phyloP scores from a whole-genome alignment of 805 yeast genomes.

The Barnettozyma salicaria region DNA sequence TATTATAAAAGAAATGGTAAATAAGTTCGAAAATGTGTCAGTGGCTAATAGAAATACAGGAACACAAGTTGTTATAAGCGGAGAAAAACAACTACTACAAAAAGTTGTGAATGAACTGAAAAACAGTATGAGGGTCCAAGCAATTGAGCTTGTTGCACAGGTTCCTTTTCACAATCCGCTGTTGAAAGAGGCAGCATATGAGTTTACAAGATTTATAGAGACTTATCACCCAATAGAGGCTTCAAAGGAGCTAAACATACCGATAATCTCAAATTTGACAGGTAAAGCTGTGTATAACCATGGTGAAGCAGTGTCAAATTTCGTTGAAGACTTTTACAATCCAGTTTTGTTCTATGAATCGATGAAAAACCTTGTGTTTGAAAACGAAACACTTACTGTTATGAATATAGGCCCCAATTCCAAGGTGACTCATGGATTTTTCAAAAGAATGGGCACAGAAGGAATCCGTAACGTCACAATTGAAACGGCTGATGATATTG shows the following conservation, averaged over 20 bases:
- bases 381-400: constrained; percentile 8
- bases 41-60: constrained; percentile 39
- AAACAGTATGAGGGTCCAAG: constrained; percentile 23
- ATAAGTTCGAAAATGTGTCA: constrained; percentile 17
- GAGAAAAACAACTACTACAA: constrained; percentile 22
- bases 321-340: constrained; percentile 35
- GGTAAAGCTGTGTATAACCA: constrained; percentile 26
- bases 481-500: no score
- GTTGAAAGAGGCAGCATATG: constrained; percentile 29
- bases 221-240: constrained; percentile 9
- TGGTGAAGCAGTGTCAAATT: constrained; percentile 27
- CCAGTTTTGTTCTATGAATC: constrained; percentile 41
- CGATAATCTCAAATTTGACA: constrained; percentile 35
- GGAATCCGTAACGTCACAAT: no score
- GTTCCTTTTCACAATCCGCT: constrained; percentile 42
- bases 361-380: constrained; percentile 21
- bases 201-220: constrained; percentile 19
- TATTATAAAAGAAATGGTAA: constrained; percentile 1
- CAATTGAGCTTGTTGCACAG: constrained; percentile 31
- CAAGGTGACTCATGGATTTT: constrained; percentile 16
- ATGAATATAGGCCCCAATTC: constrained; percentile 25
- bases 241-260: constrained; percentile 20
- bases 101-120: constrained; percentile 14
- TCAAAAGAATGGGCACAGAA: constrained; percentile 11
- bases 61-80: constrained; percentile 38